Base-by-base conservation (phyloP, 75 land plant genomes). In the Azolla pinnata region DNA sequence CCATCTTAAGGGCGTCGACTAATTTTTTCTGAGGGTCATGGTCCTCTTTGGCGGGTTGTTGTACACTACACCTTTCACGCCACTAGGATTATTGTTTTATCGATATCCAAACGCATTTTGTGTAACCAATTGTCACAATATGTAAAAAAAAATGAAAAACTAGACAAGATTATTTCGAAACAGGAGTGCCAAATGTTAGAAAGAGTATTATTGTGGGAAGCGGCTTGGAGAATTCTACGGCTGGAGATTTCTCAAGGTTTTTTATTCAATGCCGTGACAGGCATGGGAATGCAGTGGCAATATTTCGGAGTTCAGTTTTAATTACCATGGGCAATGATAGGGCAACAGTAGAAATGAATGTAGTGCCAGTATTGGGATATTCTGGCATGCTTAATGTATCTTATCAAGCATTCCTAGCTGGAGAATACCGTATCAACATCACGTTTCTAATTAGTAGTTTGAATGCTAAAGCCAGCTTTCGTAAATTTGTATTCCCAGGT, bases 221-320 rank as follows among this genome's bases (percentile, higher is more conserved):
- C 19, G 50, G 50, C 20, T 47, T 47, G 18, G 20, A 20, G 20
- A 47, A 47, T 20, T 47, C 50, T 18, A 47, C 20, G 3, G 50
- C 50, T 12, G 50, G 50, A 16, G 50, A 47, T 20, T 12, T 16
- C 19, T 47, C 50, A 9, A 47, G 50, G 4, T 47, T 47, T 18
- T 12, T 47, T 4, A 47, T 47, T 47, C 50, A 47, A 47, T 47
- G 50, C 50, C 50, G 50, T 20, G 50, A 47, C 50, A 47, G 19
- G 19, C 19, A 47, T 47, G 50, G 50, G 18, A 47, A 47, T 47
- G 50, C 50, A 16, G 50, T 47, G 18, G 50, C 10, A 3, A 3
- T 4, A 3, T 47, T 47, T 20, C 4, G 20, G 3, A 47, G 18
- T 18, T 47, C 19, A 9, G 19, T 47, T 20, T 16, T 18, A 20